phyloP scores from a whole-genome alignment of 768 basidiomycete species.

The Porpolomopsis calyptriformis region DNA sequence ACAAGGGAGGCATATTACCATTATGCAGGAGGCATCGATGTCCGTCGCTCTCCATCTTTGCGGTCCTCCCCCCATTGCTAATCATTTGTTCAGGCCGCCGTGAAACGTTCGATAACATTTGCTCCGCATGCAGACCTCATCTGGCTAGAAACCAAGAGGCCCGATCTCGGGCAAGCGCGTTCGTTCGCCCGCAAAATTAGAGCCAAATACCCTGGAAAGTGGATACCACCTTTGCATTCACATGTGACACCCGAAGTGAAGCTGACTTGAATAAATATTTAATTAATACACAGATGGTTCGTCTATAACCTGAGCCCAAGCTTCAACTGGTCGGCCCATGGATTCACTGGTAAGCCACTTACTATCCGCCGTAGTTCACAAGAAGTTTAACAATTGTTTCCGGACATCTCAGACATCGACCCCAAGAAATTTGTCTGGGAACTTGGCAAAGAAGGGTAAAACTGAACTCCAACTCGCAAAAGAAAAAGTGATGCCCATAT shows the following conservation, averaged over 20 bases:
- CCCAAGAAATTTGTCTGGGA: conserved; percentile 86
- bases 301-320: conserved; percentile 92
- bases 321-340: conserved; percentile 85
- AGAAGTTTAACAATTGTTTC: too few relatives aligned
- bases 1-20: conserved; percentile 91
- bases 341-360: conserved; percentile 49
- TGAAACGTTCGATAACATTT: conserved; percentile 69
- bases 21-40: conserved; percentile 70
- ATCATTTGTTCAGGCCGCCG: conserved; percentile 42
- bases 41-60: conserved; percentile 13
- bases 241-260: too few relatives aligned
- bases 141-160: conserved; percentile 91
- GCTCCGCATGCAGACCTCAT: conserved; percentile 83
- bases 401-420: conserved; percentile 64
- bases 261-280: background rate
- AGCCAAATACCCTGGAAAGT: conserved; percentile 65
- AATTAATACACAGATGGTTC: conserved; percentile 44
- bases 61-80: conserved; percentile 33
- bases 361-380: too few relatives aligned
- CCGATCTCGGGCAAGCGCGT: conserved; percentile 69
- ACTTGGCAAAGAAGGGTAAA: conserved; percentile 76
- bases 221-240: too few relatives aligned
- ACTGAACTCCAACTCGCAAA: background rate
- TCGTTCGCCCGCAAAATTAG: conserved; percentile 70
- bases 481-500: conserved; percentile 6